These are phyloP conservation scores for Coprinopsis cinerea DNA, from an alignment of 768 basidiomycete species.

Conservation along the genomic window DNA sequence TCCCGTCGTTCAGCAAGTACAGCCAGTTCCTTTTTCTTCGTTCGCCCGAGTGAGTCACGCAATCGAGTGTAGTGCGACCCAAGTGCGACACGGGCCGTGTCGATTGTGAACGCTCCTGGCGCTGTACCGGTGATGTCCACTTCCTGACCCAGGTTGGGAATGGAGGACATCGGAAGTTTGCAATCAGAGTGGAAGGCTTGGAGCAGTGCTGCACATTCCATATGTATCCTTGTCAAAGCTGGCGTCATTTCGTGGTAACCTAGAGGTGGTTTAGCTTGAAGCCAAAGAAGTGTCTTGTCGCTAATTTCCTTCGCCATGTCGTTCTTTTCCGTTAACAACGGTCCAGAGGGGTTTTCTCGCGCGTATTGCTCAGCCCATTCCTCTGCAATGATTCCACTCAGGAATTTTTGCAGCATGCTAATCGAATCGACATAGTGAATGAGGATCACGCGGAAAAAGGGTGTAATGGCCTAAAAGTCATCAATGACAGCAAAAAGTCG, in stretches of 20 bases:
- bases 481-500: not conserved
- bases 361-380: slow-evolving; percentile 80
- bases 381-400: slow-evolving; percentile 81
- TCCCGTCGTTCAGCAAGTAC: slow-evolving; percentile 71
- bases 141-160: slow-evolving; percentile 73
- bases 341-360: slow-evolving; percentile 17
- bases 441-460: slow-evolving; percentile 72
- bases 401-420: slow-evolving; percentile 87
- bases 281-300: slow-evolving; percentile 58
- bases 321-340: slow-evolving; percentile 48
- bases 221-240: slow-evolving; percentile 71
- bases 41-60: slow-evolving; percentile 67
- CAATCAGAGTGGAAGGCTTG: slow-evolving; percentile 80
- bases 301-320: slow-evolving; percentile 64
- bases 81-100: slow-evolving; percentile 67
- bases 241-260: slow-evolving; percentile 91
- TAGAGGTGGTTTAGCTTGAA: slow-evolving; percentile 69
- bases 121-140: slow-evolving; percentile 69
- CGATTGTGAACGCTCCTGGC: slow-evolving; percentile 69
- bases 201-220: slow-evolving; percentile 76
- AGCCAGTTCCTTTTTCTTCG: slow-evolving; percentile 72
- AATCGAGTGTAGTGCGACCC: slow-evolving; percentile 66
- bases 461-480: slow-evolving; percentile 36
- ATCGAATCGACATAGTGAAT: slow-evolving; percentile 77
- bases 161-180: slow-evolving; percentile 73